Evolutionary conservation across 257 asterid genomes (phyloP).

Genomic region (Solanum corneliomulleri): DNA sequence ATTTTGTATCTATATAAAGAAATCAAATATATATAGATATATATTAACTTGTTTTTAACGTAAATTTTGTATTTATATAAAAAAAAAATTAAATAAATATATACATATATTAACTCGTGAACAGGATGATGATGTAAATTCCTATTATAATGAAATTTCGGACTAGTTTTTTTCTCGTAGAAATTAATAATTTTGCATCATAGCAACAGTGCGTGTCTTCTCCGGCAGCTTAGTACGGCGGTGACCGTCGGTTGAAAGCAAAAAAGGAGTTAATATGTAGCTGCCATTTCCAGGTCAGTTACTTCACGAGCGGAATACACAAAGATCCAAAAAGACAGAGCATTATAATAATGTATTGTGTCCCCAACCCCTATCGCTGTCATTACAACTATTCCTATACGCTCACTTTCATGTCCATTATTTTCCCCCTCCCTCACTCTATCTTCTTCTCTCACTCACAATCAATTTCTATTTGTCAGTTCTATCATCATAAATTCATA

Average conservation of each 20-base stretch:
- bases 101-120: too few species aligned
- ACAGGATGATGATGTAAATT: too few species aligned
- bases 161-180: background rate
- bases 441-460: background rate
- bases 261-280: background rate
- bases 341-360: background rate
- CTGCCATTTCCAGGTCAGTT: background rate
- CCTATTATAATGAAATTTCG: too few species aligned
- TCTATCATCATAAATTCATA: background rate
- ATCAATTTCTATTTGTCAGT: background rate
- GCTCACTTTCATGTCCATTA: background rate
- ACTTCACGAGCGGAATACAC: background rate
- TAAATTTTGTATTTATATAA: too few species aligned
- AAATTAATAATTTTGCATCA: background rate
- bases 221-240: background rate
- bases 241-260: background rate
- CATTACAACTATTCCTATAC: background rate
- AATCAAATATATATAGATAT: too few species aligned
- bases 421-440: background rate
- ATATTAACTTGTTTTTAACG: too few species aligned
- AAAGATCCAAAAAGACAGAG: background rate
- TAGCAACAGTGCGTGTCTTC: background rate
- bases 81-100: too few species aligned
- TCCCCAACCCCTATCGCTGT: background rate
- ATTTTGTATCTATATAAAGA: too few species aligned